phyloP scores from a whole-genome alignment of 139 green algal species.

The Coelastrella sp. region DNA sequence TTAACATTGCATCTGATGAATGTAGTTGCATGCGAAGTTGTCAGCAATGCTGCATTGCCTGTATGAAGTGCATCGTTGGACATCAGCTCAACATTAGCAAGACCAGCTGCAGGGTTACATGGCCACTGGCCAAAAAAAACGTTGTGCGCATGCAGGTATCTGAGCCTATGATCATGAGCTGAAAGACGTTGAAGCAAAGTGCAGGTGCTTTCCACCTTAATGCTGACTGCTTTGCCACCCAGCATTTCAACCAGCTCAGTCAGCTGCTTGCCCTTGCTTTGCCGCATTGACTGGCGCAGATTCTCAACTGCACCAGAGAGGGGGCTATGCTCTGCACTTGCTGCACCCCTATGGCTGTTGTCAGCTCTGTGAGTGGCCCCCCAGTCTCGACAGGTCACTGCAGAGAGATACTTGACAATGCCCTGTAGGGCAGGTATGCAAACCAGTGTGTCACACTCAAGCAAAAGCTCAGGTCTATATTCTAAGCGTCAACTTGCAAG shows the following conservation, averaged over 20 bases:
- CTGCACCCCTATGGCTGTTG: neutral
- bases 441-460: neutral
- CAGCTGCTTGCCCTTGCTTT: constrained; percentile 68
- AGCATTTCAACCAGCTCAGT: constrained; percentile 81
- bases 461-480: neutral
- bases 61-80: neutral
- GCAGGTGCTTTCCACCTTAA: constrained; percentile 47
- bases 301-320: constrained; percentile 45
- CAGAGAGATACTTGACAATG: constrained; percentile 56
- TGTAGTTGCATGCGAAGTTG: neutral
- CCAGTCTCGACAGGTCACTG: neutral
- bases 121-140: no score
- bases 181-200: neutral
- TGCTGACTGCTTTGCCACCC: constrained; percentile 66
- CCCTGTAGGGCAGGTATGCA: neutral
- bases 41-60: neutral
- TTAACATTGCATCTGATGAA: no score
- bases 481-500: neutral
- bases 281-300: constrained; percentile 60
- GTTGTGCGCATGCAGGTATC: neutral
- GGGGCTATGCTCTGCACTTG: constrained; percentile 52
- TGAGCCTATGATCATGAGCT: neutral
- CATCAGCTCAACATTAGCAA: neutral
- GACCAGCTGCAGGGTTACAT: neutral
- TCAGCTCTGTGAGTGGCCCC: no score